Evolutionary conservation across 495 filamentous ascomycete genomes (phyloP).

Genomic region (Annulohypoxylon moriforme): DNA sequence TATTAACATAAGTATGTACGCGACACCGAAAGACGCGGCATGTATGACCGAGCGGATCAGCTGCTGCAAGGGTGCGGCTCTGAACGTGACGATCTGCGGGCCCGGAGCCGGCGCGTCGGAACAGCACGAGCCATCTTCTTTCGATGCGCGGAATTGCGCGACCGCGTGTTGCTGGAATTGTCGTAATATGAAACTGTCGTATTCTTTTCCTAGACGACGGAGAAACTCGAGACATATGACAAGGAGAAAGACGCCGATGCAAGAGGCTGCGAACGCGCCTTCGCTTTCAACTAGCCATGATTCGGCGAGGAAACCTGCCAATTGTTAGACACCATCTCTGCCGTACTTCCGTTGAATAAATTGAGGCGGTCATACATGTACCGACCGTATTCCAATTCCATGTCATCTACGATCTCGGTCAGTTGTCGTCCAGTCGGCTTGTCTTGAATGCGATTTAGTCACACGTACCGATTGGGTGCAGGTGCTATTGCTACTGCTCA

Average conservation of each 20-base stretch:
- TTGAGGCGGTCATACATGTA: conserved; percentile 48
- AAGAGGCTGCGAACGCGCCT: conserved; percentile 66
- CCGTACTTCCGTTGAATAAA: background rate
- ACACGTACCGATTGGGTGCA: conserved; percentile 34
- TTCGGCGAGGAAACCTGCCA: conserved; percentile 56
- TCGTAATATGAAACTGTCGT: conserved; percentile 61
- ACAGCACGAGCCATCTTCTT: conserved; percentile 27
- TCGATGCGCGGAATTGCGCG: conserved; percentile 40
- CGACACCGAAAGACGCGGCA: conserved; percentile 62
- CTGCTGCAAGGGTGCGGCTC: conserved; percentile 62
- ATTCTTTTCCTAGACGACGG: conserved; percentile 64
- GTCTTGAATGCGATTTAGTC: conserved; percentile 16
- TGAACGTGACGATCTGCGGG: conserved; percentile 51
- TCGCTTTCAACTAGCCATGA: conserved; percentile 60
- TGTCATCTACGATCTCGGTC: conserved; percentile 58
- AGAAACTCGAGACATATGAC: conserved; percentile 64
- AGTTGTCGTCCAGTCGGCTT: conserved; percentile 31
- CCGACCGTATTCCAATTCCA: conserved; percentile 70
- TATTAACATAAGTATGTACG: conserved; percentile 68
- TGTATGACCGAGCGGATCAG: conserved; percentile 60
- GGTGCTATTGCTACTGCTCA: conserved; percentile 32
- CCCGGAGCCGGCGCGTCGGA: conserved; percentile 28
- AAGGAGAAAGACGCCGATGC: conserved; percentile 67
- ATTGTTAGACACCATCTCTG: conserved; percentile 23
- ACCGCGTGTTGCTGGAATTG: conserved; percentile 51